Evolutionary conservation across 2,329 filamentous ascomycete genomes (phyloP), one percentile per base, ranked within the genome.

Genomic region (Penicillium paneum): DNA sequence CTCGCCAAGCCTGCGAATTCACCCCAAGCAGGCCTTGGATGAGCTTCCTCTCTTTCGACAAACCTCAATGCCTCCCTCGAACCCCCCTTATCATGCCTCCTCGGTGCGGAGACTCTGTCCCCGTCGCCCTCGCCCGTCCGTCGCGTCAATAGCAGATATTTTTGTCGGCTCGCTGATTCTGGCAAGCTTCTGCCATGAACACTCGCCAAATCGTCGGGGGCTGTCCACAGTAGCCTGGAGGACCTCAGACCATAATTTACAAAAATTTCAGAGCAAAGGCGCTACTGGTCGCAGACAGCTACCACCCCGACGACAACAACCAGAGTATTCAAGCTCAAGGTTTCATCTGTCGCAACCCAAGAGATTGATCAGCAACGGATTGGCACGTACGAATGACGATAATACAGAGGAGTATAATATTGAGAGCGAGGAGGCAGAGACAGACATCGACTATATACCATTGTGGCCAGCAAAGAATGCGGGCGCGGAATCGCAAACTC

Each of bases 81-180:
- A 65, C 54, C 49, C 54, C 26, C 51, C 64, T 52, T 50, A 63
- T 15, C 59, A 61, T 41, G 64, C 61, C 61, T 55, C 60, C 54
- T 63, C 67, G 24, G 54, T 65, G 48, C 66, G 66, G 64, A 62
- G 63, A 58, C 59, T 70, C 57, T 62, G 61, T 52, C 53, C 62
- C 49, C 64, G 65, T 60, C 68, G 61, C 47, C 63, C 57, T 48
- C 66, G 66, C 42, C 66, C 66, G 10, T 62, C 64, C 53, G 62
- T 68, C 57, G 64, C 67, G 58, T 71, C 67, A 54, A 71, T 81
- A 69, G 78, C 80, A 62, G 77, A 79, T 61, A 63, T 80, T 59
- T 83, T 84, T 68, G 77, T 84, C 58, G 70, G 73, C 57, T 79
- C 80, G 40, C 68, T 84, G 61, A 77, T 80, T 54, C 71, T 78